These are phyloP conservation scores for Penicillium sp. DNA, from an alignment of 2,329 filamentous ascomycete species.

Conservation along the genomic window DNA sequence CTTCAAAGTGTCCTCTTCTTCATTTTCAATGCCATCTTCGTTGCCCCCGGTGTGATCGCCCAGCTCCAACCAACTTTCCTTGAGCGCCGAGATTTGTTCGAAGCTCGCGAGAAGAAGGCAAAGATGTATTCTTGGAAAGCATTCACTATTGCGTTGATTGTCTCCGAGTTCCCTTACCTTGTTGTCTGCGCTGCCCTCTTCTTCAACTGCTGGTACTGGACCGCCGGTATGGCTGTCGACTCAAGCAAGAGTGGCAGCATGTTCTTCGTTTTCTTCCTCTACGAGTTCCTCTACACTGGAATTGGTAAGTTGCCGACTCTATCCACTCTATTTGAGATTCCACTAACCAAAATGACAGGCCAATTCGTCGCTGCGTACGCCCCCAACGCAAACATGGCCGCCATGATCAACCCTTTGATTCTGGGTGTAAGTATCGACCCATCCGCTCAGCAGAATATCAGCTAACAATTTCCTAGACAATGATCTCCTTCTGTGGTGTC, in stretches of 20 bases:
- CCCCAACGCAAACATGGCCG: constrained; percentile 65
- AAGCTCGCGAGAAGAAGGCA: constrained; percentile 66
- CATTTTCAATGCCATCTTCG: constrained; percentile 62
- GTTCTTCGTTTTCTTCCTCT: constrained; percentile 72
- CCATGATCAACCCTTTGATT: constrained; percentile 74
- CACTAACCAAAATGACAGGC: constrained; percentile 27
- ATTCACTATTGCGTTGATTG: constrained; percentile 67
- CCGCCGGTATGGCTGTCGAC: constrained; percentile 53
- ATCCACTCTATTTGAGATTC: too few species aligned
- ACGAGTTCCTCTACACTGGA: constrained; percentile 69
- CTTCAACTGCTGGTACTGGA: constrained; percentile 73
- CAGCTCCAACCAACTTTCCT: constrained; percentile 68
- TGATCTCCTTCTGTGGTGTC: constrained; percentile 34
- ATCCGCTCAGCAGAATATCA: background rate
- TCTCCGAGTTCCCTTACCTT: constrained; percentile 69
- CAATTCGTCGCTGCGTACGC: constrained; percentile 80
- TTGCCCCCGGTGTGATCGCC: constrained; percentile 46
- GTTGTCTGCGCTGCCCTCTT: constrained; percentile 65
- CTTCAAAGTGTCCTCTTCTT: constrained; percentile 76
- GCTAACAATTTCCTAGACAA: constrained; percentile 12
- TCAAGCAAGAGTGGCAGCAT: constrained; percentile 45
- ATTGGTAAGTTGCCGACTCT: constrained; percentile 51
- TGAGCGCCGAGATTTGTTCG: constrained; percentile 68
- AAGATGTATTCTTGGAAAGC: constrained; percentile 75
- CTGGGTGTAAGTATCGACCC: constrained; percentile 42